Conservation (phyloP, 768 basidiomycete genomes). For the Galerina sulciceps region DNA sequence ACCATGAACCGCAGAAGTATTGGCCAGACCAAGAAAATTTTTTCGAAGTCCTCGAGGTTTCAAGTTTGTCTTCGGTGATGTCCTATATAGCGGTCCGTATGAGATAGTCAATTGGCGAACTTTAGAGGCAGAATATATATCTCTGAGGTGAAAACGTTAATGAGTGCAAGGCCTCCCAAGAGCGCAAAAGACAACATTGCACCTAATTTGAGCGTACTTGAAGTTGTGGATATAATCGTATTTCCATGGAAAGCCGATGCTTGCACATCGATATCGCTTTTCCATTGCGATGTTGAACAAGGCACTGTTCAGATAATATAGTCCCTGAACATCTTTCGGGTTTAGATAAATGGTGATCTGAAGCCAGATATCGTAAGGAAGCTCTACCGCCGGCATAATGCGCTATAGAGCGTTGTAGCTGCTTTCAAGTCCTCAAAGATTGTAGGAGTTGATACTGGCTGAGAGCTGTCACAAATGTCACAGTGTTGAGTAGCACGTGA, state of each 20-base stretch:
- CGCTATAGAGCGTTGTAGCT: too few species aligned
- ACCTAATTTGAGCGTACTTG: background rate
- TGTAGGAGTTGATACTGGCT: too few species aligned
- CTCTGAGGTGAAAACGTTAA: background rate
- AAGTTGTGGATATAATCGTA: background rate
- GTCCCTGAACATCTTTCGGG: background rate
- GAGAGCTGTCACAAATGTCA: too few species aligned
- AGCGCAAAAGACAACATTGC: background rate
- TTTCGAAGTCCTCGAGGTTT: background rate
- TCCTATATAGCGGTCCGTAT: background rate
- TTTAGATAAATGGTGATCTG: slow-evolving; percentile 3
- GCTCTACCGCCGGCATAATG: background rate
- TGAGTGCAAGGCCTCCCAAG: background rate
- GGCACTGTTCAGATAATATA: background rate
- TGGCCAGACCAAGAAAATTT: background rate
- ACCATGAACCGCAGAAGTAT: background rate
- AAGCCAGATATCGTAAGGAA: slow-evolving; percentile 9
- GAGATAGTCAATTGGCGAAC: background rate
- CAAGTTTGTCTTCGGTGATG: background rate
- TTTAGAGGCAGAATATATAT: background rate
- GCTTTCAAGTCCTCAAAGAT: too few species aligned
- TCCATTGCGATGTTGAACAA: slow-evolving; percentile 6
- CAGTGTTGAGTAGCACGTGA: too few species aligned
- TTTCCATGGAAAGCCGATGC: background rate
- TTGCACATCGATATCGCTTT: background rate